Evolutionary conservation across 257 asterid species (phyloP).

Genomic region (Penstemon eatonii): DNA sequence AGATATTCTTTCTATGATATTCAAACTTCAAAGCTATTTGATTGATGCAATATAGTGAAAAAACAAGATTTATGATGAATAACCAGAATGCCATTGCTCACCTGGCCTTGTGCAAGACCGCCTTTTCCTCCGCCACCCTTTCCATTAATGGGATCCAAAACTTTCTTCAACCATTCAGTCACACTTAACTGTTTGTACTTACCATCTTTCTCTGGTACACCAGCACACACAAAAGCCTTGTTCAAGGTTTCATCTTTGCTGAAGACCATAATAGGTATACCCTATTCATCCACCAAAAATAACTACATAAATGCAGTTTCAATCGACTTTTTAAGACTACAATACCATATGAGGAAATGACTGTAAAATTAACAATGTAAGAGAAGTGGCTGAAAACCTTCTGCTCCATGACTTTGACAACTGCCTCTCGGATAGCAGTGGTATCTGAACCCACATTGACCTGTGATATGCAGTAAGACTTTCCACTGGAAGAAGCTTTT

Average conservation of each 20-base stretch:
- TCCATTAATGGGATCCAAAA: constrained; percentile 70
- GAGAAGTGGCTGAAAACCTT: constrained; percentile 49
- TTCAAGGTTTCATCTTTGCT: constrained; percentile 69
- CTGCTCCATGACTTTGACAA: constrained; percentile 86
- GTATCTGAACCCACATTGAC: constrained; percentile 88
- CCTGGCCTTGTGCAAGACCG: constrained; percentile 97
- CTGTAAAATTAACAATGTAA: constrained; percentile 3
- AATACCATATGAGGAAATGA: constrained; percentile 12
- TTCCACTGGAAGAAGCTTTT: constrained; percentile 69
- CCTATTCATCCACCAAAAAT: constrained; percentile 44
- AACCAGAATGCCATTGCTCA: constrained; percentile 28
- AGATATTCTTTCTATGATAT: no score
- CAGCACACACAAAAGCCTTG: constrained; percentile 94
- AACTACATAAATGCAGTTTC: constrained; percentile 3
- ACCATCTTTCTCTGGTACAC: constrained; percentile 78
- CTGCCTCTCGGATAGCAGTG: constrained; percentile 98
- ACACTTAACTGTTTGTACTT: constrained; percentile 62
- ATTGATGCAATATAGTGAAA: neutral
- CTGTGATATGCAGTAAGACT: constrained; percentile 66
- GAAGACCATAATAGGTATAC: constrained; percentile 78
- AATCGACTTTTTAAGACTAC: neutral
- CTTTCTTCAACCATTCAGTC: constrained; percentile 77
- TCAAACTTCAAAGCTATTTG: neutral
- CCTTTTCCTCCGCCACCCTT: constrained; percentile 99
- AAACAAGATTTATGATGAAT: neutral